Evolutionary conservation across 164 flowering plant species (phyloP).

Genomic region (Magnolia sinica): DNA sequence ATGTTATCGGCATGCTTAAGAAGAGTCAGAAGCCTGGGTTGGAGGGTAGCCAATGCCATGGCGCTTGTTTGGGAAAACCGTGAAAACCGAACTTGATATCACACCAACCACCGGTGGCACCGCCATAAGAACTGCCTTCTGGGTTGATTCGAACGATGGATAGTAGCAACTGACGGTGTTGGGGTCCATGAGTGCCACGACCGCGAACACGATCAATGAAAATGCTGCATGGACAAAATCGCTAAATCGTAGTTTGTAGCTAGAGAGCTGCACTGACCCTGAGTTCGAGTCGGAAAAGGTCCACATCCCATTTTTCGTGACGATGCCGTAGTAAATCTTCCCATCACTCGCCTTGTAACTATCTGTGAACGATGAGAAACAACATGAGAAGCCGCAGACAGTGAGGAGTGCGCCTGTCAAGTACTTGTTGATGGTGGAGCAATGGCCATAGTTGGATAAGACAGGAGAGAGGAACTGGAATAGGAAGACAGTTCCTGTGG

Average conservation of each 20-base stretch:
- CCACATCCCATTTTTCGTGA: constrained; percentile 63
- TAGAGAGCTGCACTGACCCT: constrained; percentile 27
- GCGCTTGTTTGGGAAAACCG: constrained; percentile 66
- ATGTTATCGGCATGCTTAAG: not conserved
- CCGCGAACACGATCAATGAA: constrained; percentile 50
- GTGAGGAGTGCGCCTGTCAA: constrained; percentile 41
- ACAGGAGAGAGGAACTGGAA: constrained; percentile 81
- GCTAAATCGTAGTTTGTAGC: constrained; percentile 47
- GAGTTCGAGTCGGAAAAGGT: constrained; percentile 21
- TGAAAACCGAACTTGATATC: constrained; percentile 42
- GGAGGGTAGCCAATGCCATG: constrained; percentile 81
- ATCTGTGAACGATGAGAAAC: constrained; percentile 70
- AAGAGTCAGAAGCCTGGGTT: not conserved
- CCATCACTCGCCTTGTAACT: constrained; percentile 62
- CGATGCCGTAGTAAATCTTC: constrained; percentile 52
- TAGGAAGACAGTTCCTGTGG: constrained; percentile 82
- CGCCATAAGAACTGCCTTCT: constrained; percentile 49
- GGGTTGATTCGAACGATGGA: constrained; percentile 41
- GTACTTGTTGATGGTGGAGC: constrained; percentile 58
- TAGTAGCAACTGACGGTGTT: constrained; percentile 64
- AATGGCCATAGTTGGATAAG: constrained; percentile 70
- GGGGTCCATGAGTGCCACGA: constrained; percentile 49
- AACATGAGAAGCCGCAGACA: constrained; percentile 62
- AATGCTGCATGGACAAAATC: constrained; percentile 77
- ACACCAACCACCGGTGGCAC: constrained; percentile 70